Base-by-base conservation (phyloP, 1,284 basidiomycete genomes). In the Cyathus olla region DNA sequence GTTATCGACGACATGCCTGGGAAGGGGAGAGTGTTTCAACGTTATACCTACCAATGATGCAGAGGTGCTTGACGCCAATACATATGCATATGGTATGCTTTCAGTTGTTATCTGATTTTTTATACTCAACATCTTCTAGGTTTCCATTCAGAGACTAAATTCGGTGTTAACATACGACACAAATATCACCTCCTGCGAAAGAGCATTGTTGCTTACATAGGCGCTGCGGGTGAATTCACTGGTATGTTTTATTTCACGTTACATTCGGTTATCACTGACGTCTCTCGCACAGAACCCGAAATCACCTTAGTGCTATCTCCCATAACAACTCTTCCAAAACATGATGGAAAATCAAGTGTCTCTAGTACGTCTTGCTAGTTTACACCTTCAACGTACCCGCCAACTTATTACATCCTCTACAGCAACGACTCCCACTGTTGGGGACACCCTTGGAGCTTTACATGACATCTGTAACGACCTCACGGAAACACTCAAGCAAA, bases 361-460 rank as follows among this genome's bases (percentile, higher is more conserved):
- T 69, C 78, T 40, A 75, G 82, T 83, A 60, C 57, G 69, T 57
- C n/a, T n/a, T n/a, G n/a, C n/a, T n/a, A n/a, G n/a, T n/a, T n/a
- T n/a, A n/a, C n/a, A n/a, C n/a, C n/a, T n/a, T n/a, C n/a, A n/a
- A n/a, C n/a, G n/a, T n/a, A n/a, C n/a, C n/a, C n/a, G n/a, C n/a
- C n/a, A n/a, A n/a, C n/a, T n/a, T n/a, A n/a, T 13, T 10, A 24
- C 11, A n/a, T 24, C 50, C 40, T 58, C 44, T 56, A 48, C 61
- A 90, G 90, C 87, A 2, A 89, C 89, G 4, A 87, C 92, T 21
- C 94, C 95, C 9, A 93, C 91, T 0, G 80, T 97, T 11, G 92
- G 93, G 4, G 90, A 94, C 62, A 87, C 90, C 0, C 83, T 95
- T 22, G 88, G 90, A 31, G 89, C 92, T 0, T 78, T 97, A 35